These are phyloP conservation scores for Rhytidiadelphus loreus DNA, from an alignment of 225 moss, liverwort and hornwort genomes.

Conservation along the genomic window DNA sequence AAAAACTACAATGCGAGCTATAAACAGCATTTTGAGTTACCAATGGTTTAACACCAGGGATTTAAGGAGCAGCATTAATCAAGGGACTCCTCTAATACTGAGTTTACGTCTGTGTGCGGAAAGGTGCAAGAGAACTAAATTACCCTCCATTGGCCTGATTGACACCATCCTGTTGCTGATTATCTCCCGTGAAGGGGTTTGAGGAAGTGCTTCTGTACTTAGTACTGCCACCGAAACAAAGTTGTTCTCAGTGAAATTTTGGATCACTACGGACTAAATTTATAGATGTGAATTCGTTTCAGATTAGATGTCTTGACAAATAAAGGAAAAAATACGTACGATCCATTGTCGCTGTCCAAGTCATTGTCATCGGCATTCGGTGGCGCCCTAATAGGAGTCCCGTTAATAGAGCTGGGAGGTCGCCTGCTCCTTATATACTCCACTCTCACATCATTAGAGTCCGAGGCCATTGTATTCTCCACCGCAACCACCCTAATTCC, in stretches of 20 bases:
- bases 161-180: conserved; percentile 4
- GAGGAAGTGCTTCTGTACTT: conserved; percentile 13
- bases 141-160: conserved; percentile 17
- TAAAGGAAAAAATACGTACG: conserved; percentile 38
- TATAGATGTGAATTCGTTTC: not conserved
- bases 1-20: not conserved
- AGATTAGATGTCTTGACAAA: not conserved
- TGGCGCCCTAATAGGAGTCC: conserved; percentile 59
- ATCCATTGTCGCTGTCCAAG: conserved; percentile 82
- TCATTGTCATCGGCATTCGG: conserved; percentile 65
- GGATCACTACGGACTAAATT: not conserved
- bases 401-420: conserved; percentile 66
- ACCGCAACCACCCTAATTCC: conserved; percentile 13
- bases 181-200: not conserved
- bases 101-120: not conserved
- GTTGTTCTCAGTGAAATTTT: not conserved
- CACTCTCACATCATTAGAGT: conserved; percentile 71
- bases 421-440: conserved; percentile 84
- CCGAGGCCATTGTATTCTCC: conserved; percentile 29
- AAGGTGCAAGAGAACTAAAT: conserved; percentile 1
- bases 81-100: not conserved
- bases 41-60: not conserved
- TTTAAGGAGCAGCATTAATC: not conserved
- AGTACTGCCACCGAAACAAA: conserved; percentile 11
- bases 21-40: not conserved